Evolutionary conservation across 306 rosid genomes (phyloP).

Genomic region (Purshia tridentata): DNA sequence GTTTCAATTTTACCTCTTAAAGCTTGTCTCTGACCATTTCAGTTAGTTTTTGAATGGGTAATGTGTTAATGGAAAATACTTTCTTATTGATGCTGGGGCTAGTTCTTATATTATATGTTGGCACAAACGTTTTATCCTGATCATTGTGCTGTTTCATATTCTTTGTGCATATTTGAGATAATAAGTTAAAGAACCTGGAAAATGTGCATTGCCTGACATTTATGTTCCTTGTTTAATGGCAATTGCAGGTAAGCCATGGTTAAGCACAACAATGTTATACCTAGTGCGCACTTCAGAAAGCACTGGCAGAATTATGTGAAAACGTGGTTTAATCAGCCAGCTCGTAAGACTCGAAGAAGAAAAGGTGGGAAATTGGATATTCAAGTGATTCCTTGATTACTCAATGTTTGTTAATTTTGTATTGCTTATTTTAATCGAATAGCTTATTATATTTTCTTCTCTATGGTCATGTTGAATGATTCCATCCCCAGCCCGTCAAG

Average conservation of each 20-base stretch:
- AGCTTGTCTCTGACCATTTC: too few species aligned
- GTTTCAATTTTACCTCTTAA: too few species aligned
- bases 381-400: background rate
- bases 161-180: background rate
- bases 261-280: conserved; percentile 75
- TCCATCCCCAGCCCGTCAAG: conserved; percentile 51
- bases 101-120: too few species aligned
- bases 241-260: conserved; percentile 53
- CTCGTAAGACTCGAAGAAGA: conserved; percentile 61
- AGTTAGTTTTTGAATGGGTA: too few species aligned
- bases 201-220: background rate
- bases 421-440: background rate
- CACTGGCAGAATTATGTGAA: conserved; percentile 75
- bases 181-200: background rate
- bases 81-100: too few species aligned
- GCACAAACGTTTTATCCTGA: background rate
- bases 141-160: background rate
- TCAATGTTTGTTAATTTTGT: background rate
- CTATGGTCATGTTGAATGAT: background rate
- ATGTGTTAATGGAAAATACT: too few species aligned
- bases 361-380: conserved; percentile 33
- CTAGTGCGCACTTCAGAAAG: conserved; percentile 60
- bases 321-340: conserved; percentile 78
- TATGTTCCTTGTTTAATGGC: background rate
- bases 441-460: background rate